Evolutionary conservation across 73 alveolate species (phyloP).

Genomic region (Diophrys appendiculata): DNA sequence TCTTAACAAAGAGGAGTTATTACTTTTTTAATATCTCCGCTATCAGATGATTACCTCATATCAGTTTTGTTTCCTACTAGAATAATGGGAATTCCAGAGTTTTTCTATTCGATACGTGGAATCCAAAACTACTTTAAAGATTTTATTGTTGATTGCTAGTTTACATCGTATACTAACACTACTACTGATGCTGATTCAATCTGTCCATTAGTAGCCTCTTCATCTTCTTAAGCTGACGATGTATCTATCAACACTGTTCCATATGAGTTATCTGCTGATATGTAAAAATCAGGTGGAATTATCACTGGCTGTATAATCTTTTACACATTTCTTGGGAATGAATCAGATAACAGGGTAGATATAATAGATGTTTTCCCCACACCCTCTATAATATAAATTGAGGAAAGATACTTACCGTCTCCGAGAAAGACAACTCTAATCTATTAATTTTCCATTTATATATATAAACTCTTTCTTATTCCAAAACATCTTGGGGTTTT

Average conservation of each 20-base stretch:
- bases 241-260: conserved; percentile 56
- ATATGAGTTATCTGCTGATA: conserved; percentile 30
- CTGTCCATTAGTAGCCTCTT: conserved; percentile 39
- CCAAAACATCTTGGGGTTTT: no score
- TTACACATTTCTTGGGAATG: conserved; percentile 36
- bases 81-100: conserved; percentile 49
- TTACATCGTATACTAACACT: conserved; percentile 64
- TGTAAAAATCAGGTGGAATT: conserved; percentile 61
- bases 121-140: conserved; percentile 59
- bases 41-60: conserved; percentile 28
- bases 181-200: conserved; percentile 59
- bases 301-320: conserved; percentile 59
- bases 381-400: conserved; percentile 34
- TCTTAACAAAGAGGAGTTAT: conserved; percentile 51
- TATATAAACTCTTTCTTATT: no score
- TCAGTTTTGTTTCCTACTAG: conserved; percentile 73
- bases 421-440: conserved; percentile 62
- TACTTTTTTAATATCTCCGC: conserved; percentile 38
- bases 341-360: conserved; percentile 55
- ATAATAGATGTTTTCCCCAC: conserved; percentile 76
- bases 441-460: conserved; percentile 4
- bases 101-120: conserved; percentile 38
- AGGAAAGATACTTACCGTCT: conserved; percentile 40
- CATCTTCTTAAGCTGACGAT: conserved; percentile 47
- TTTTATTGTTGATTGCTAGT: conserved; percentile 30